Base-by-base conservation (phyloP, 805 yeast species). In the Saturnispora serradocipensis region DNA sequence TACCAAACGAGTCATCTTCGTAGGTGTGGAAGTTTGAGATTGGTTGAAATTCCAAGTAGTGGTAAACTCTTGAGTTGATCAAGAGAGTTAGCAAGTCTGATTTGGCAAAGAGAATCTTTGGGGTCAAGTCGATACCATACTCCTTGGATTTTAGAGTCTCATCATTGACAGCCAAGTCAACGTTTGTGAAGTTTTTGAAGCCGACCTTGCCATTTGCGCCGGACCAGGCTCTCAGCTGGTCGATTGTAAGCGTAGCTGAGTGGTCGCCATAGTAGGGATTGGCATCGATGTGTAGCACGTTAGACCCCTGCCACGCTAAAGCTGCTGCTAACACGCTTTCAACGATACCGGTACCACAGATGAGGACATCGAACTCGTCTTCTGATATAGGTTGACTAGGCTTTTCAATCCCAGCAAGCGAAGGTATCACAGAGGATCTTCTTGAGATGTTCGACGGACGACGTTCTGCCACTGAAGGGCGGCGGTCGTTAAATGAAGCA, bases 271-370 rank as follows among this genome's bases (percentile, higher is more conserved):
- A 93, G 64, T 87, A 84, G 28, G 80, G 75, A 62, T 89, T 85
- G 43, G 81, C 73, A 66, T 93, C 99, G 30, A 93, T 80, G 63
- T 93, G 99, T 43, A 93, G 71, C 8, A 93, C 97, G 57, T 77
- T 81, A n/a, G 93, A 81, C n/a, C 99, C 99, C 60, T 88, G 96
- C 98, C 99, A 93, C 11, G 97, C 85, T 45, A 93, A 73, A 0
- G 97, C 91, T 11, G 97, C 96, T 0, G 98, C 97, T 46, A 89
- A 68, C 11, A 93, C 82, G 58, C 88, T 80, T 66, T 93, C 96
- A 2, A 82, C 84, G 42, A 93, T 73, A 3, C 98, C 98, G 0
- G 99, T 91, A 36, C 99, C 99, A 56, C 86, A 80, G 51, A 93
- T 86, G 30, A 93, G 74, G 13, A 93, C 96, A 63, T 93, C 99